Evolutionary conservation across 1,139 yeast genomes (phyloP), one percentile per base, ranked within the genome.

Genomic region (Zygosaccharomyces sapae): DNA sequence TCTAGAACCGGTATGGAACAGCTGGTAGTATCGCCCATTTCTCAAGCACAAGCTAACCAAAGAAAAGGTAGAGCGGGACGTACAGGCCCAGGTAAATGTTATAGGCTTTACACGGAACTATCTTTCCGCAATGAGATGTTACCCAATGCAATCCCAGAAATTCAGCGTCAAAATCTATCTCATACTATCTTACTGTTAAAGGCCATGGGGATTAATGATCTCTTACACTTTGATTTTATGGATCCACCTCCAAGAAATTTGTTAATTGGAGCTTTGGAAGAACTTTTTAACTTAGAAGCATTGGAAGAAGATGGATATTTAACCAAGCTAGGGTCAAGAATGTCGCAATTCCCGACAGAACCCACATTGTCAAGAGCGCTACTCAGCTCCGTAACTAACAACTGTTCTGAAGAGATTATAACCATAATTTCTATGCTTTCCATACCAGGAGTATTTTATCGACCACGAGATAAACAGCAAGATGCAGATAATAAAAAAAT

Each of bases 31-130:
- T 80, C 80, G 0, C 92, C 96, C 0, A 88, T 96, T 55, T 90
- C 97, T 0, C 76, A 85, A 52, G 98, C 98, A 0, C 87, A 95
- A 31, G 97, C 97, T 0, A 90, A 89, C 55, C 98, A 92, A 69
- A 72, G 98, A 52, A 94, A 96, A 1, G 98, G 98, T 48, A 79
- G 98, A 69, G 98, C 97, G 0, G 98, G 98, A 5, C 81, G 98
- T 71, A 86, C 89, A 4, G 96, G 96, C 0, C 95, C 97, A 0
- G 98, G 98, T 0, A 89, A 88, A 63, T 92, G 98, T 63, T 94
- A 83, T 63, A 69, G 98, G 42, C 70, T 94, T 20, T 92, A 78
- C 62, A 90, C 98, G 0, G 89, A 87, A 63, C 82, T 92, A 81
- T 83, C 96, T 0, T 92, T 81, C 60, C 73, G 77, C 55, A 77